These are phyloP conservation scores for Phytopythium oedochilum DNA, from an alignment of 352 stramenopile species.

Conservation along the genomic window DNA sequence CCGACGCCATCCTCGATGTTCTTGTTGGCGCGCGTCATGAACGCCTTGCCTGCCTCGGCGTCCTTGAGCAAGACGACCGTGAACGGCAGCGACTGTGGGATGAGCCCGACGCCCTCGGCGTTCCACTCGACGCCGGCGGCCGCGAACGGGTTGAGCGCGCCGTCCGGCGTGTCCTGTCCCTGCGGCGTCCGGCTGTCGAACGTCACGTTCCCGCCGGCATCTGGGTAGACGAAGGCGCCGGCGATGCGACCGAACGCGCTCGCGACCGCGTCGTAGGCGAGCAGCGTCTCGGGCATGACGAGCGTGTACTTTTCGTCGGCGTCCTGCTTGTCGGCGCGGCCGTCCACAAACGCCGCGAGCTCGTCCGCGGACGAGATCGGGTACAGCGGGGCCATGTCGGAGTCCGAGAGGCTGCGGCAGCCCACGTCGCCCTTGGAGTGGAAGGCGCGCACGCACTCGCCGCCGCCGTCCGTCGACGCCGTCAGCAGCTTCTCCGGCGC, in stretches of 20 bases:
- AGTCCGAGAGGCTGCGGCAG: conserved; percentile 46
- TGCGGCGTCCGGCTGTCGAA: conserved; percentile 58
- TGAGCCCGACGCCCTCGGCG: conserved; percentile 37
- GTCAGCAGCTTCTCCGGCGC: conserved; percentile 58
- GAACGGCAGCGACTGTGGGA: conserved; percentile 41
- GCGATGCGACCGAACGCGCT: conserved; percentile 29
- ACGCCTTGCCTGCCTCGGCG: conserved; percentile 24
- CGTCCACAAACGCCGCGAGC: conserved; percentile 35
- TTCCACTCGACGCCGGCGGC: conserved; percentile 65
- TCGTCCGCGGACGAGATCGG: conserved; percentile 38
- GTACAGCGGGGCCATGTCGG: conserved; percentile 54
- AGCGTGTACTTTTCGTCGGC: conserved; percentile 45
- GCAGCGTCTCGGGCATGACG: conserved; percentile 58
- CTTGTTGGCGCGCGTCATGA: conserved; percentile 47
- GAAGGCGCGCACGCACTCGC: conserved; percentile 77
- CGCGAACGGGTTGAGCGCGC: conserved; percentile 62
- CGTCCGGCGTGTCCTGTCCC: conserved; percentile 52
- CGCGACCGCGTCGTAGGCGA: conserved; percentile 26
- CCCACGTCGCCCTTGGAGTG: conserved; percentile 62
- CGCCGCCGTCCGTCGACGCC: conserved; percentile 17
- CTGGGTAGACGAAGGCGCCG: conserved; percentile 59
- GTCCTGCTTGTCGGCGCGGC: conserved; percentile 15
- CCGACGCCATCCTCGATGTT: conserved; percentile 40
- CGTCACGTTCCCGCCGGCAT: conserved; percentile 32
- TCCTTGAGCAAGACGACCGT: conserved; percentile 64